Conservation (phyloP, 2,329 filamentous ascomycete species). For the Alternaria sp. region DNA sequence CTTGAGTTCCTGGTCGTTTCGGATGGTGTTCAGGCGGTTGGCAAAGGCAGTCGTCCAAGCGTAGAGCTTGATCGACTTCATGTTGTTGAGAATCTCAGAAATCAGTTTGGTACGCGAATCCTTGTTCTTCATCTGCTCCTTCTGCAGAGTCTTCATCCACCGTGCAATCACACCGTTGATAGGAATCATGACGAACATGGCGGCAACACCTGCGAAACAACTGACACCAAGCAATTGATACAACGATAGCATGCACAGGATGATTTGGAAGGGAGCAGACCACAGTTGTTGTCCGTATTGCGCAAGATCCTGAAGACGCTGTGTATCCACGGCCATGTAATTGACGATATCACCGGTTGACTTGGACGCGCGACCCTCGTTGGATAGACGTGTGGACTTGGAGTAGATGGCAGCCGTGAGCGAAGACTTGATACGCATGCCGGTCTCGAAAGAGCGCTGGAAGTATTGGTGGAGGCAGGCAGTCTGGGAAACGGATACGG, state of each 20-base stretch:
- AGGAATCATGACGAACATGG: constrained; percentile 98
- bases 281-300: constrained; percentile 95
- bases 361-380: constrained; percentile 87
- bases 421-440: constrained; percentile 94
- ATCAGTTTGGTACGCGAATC: constrained; percentile 90
- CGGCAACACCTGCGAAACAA: constrained; percentile 92
- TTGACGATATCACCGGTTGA: constrained; percentile 98
- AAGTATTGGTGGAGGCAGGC: constrained; percentile 96
- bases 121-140: constrained; percentile 99
- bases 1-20: constrained; percentile 94
- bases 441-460: constrained; percentile 90
- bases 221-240: constrained; percentile 94
- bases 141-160: constrained; percentile 93
- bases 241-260: constrained; percentile 91
- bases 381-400: constrained; percentile 88
- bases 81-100: constrained; percentile 98
- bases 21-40: constrained; percentile 93
- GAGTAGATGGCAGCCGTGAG: constrained; percentile 90
- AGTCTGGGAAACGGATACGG: constrained; percentile 84
- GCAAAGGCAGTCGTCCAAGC: constrained; percentile 98
- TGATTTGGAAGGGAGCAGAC: constrained; percentile 97
- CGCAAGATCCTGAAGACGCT: constrained; percentile 90
- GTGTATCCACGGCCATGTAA: constrained; percentile 98
- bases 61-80: constrained; percentile 98
- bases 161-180: constrained; percentile 90